These are phyloP conservation scores for Pythium sukuiense DNA, from an alignment of 352 stramenopile species.

Conservation along the genomic window DNA sequence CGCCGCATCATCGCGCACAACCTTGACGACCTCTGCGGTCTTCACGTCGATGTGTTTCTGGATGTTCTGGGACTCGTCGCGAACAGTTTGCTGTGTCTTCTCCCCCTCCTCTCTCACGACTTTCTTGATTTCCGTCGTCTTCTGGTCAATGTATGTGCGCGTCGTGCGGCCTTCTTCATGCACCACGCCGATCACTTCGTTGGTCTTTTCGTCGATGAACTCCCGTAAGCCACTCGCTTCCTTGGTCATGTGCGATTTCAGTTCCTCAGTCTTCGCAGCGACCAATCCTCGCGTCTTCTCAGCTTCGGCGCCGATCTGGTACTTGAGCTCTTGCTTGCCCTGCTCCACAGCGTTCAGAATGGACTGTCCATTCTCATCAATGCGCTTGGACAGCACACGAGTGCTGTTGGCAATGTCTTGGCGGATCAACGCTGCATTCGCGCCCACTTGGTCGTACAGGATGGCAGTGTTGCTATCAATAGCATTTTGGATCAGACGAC, in stretches of 20 bases:
- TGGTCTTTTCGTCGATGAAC: conserved; percentile 8
- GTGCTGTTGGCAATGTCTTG: conserved; percentile 5
- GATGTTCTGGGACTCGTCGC: conserved; percentile 10
- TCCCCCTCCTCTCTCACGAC: not conserved
- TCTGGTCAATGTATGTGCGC: not conserved
- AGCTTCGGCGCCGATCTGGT: conserved; percentile 18
- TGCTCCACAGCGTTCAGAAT: conserved; percentile 5
- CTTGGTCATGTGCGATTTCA: conserved; percentile 7
- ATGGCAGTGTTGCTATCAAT: not conserved
- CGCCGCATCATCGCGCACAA: not conserved
- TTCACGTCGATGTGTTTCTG: conserved; percentile 12
- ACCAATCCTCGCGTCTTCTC: conserved; percentile 5
- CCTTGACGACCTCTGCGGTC: conserved; percentile 6
- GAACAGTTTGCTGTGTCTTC: not conserved
- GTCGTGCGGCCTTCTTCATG: conserved; percentile 1
- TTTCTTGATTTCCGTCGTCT: conserved; percentile 1
- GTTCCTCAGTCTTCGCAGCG: not conserved
- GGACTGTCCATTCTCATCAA: not conserved
- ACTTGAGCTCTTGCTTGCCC: conserved; percentile 16
- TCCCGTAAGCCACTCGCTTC: conserved; percentile 1
- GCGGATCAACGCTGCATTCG: not conserved
- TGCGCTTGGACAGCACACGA: not conserved
- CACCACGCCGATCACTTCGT: conserved; percentile 9
- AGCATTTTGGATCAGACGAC: not conserved
- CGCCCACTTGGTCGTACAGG: not conserved